A percentile compares a stretch with the other conserved stretches of the same genome.
Evolutionary conservation across 306 rosid genomes (phyloP).

Genomic region (Nissolia schottii): DNA sequence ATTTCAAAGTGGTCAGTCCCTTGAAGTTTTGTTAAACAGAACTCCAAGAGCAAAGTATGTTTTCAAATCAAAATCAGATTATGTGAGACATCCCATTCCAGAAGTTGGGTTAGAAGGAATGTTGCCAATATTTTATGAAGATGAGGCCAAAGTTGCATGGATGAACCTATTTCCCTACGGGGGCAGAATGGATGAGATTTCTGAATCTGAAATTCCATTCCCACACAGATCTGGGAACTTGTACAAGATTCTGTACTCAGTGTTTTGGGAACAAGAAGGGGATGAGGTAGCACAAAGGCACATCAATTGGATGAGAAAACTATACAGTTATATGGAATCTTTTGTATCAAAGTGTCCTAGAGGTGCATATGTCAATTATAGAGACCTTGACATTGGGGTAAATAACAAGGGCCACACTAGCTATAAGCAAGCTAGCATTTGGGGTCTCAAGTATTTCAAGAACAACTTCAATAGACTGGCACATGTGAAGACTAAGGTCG

Average conservation of each 20-base stretch:
- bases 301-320: constrained; percentile 25
- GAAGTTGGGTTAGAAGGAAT: constrained; percentile 24
- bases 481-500: too few species aligned
- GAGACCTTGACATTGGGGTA: too few species aligned
- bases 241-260: constrained; percentile 7
- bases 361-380: constrained; percentile 28
- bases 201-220: constrained; percentile 30
- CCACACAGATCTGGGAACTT: constrained; percentile 25
- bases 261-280: constrained; percentile 23
- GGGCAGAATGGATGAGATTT: constrained; percentile 29
- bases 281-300: background rate
- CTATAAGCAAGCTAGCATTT: too few species aligned
- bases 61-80: constrained; percentile 35
- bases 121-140: constrained; percentile 26
- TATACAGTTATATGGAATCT: constrained; percentile 16
- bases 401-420: too few species aligned
- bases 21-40: constrained; percentile 25
- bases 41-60: background rate
- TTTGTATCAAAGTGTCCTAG: constrained; percentile 32
- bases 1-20: background rate
- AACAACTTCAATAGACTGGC: too few species aligned
- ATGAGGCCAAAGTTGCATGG: background rate
- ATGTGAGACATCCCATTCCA: constrained; percentile 21
- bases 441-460: too few species aligned
- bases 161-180: constrained; percentile 27